These are phyloP conservation scores for Fragaria ananassa DNA, from an alignment of 306 rosid species.

Conservation along the genomic window DNA sequence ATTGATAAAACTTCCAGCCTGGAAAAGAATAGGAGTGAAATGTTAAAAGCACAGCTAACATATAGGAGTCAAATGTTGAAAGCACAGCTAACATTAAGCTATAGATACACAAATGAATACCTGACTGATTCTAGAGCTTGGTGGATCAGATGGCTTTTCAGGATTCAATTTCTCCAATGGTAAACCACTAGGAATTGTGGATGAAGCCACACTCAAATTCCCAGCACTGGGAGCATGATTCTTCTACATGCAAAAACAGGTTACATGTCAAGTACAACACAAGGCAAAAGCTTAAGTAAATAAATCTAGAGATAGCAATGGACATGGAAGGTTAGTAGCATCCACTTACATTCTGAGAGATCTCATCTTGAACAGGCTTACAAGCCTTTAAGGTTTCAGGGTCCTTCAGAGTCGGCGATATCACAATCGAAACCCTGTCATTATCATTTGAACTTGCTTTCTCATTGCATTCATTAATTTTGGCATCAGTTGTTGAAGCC, in stretches of 20 bases:
- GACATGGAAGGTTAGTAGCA: conserved; percentile 5
- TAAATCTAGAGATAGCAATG: background rate
- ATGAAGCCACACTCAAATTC: conserved; percentile 10
- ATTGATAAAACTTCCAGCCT: conserved; percentile 38
- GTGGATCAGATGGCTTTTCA: conserved; percentile 29
- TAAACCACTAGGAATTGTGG: conserved; percentile 18
- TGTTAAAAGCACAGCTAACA: conserved; percentile 1
- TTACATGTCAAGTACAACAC: conserved; percentile 24
- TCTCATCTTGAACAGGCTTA: conserved; percentile 24
- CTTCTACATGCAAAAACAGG: conserved; percentile 23
- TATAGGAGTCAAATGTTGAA: conserved; percentile 12
- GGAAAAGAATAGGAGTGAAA: conserved; percentile 17
- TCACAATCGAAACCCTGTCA: conserved; percentile 18
- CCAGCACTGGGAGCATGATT: conserved; percentile 19
- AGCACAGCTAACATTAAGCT: background rate
- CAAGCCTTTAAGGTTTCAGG: conserved; percentile 23
- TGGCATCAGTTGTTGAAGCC: conserved; percentile 22
- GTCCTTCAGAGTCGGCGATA: conserved; percentile 22
- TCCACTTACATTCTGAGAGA: conserved; percentile 43
- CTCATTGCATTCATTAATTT: conserved; percentile 16
- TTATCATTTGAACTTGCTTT: conserved; percentile 33
- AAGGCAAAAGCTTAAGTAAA: conserved; percentile 16
- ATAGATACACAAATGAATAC: conserved; percentile 26
- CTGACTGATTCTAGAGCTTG: conserved; percentile 26
- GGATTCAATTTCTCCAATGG: conserved; percentile 22